phyloP scores from a whole-genome alignment of 2,329 filamentous ascomycete species.

The Pseudocercospora eumusae region DNA sequence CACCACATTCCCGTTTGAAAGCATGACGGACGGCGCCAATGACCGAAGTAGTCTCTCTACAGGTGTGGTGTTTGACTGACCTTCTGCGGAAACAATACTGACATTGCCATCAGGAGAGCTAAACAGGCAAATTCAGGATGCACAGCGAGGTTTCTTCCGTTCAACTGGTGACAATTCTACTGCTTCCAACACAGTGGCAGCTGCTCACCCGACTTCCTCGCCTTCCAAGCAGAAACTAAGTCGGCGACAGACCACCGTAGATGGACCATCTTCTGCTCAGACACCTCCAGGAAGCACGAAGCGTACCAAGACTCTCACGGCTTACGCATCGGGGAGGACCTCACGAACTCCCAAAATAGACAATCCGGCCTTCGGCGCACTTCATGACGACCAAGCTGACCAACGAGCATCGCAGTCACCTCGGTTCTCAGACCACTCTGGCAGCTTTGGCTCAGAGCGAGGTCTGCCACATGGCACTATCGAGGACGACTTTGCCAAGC shows the following conservation, averaged over 20 bases:
- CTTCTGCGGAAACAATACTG: not conserved
- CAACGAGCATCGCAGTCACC: conserved; percentile 23
- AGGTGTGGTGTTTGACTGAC: not conserved
- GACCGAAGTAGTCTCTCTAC: conserved; percentile 24
- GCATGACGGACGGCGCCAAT: not conserved
- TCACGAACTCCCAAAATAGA: not conserved
- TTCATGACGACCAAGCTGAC: conserved; percentile 21
- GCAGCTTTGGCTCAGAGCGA: conserved; percentile 26
- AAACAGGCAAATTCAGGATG: conserved; percentile 29
- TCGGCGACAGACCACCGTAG: conserved; percentile 26
- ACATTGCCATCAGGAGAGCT: conserved; percentile 26
- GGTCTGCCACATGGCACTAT: conserved; percentile 39
- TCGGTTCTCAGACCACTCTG: conserved; percentile 29
- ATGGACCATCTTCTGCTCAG: conserved; percentile 7
- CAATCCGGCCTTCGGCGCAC: conserved; percentile 18
- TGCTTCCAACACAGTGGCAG: conserved; percentile 13
- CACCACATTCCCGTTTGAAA: conserved; percentile 9
- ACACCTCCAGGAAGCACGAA: conserved; percentile 24
- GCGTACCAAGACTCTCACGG: conserved; percentile 29
- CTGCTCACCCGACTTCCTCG: conserved; percentile 28
- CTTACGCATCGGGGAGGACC: conserved; percentile 23
- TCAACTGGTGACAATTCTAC: conserved; percentile 12
- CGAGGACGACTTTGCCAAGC: conserved; percentile 41
- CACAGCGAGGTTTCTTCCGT: conserved; percentile 31
- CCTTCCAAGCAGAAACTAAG: conserved; percentile 24